A percentile compares a stretch with the other conserved stretches of the same genome.
Conservation (phyloP, 768 basidiomycete genomes). For the Astraeus odoratus region DNA sequence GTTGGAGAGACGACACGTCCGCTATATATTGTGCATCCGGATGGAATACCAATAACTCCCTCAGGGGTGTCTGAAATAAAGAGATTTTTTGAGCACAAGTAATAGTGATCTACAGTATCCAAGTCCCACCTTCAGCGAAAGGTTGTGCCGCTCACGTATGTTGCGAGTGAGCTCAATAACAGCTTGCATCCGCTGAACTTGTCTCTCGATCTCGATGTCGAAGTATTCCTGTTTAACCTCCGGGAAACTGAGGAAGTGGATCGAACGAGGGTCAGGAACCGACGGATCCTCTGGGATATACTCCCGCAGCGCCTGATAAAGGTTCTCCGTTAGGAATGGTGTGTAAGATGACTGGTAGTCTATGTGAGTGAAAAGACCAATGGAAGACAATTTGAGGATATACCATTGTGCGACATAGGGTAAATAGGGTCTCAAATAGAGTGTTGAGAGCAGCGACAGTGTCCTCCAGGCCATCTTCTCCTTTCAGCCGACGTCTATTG, state of each 20-base stretch:
- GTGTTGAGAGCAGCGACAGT: constrained; percentile 88
- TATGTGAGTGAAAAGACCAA: constrained; percentile 1
- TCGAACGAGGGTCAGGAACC: constrained; percentile 76
- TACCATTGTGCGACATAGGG: constrained; percentile 93
- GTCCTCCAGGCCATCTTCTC: constrained; percentile 86
- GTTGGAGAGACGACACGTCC: constrained; percentile 77
- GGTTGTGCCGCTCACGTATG: constrained; percentile 77
- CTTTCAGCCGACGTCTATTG: constrained; percentile 93
- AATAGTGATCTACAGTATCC: not conserved
- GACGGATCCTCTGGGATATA: constrained; percentile 75
- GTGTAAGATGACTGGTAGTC: constrained; percentile 84
- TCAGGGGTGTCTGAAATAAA: constrained; percentile 71
- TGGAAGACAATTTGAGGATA: constrained; percentile 16
- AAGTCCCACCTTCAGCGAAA: constrained; percentile 78
- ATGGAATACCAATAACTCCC: constrained; percentile 92
- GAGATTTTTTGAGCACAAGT: constrained; percentile 4
- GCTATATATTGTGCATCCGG: constrained; percentile 74
- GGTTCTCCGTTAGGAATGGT: constrained; percentile 93
- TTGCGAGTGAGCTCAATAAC: constrained; percentile 90
- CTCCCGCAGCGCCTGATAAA: constrained; percentile 85
- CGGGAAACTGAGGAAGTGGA: constrained; percentile 95
- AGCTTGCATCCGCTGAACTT: constrained; percentile 90
- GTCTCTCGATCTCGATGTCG: constrained; percentile 86
- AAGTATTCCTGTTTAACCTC: constrained; percentile 92
- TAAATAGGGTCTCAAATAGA: constrained; percentile 90